phyloP scores from a whole-genome alignment of 352 stramenopile genomes.

The Phytopythium helicoides region DNA sequence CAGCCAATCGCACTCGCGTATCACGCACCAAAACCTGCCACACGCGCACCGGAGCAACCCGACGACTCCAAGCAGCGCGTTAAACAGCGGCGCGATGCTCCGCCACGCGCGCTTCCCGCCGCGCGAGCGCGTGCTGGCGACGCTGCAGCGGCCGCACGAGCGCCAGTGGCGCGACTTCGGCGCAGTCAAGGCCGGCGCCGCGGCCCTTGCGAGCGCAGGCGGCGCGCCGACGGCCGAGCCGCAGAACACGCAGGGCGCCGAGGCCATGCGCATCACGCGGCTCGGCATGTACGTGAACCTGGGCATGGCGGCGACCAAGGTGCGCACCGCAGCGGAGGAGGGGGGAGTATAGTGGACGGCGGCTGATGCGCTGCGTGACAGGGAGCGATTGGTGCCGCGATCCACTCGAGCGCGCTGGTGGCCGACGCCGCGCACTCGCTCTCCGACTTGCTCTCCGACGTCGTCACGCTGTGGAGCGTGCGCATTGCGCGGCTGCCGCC shows the following conservation, averaged over 20 bases:
- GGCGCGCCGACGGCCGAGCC: background rate
- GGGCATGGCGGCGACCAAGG: slow-evolving; percentile 88
- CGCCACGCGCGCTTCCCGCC: background rate
- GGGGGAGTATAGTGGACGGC: no score
- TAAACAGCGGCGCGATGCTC: no score
- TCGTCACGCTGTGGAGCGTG: slow-evolving; percentile 96
- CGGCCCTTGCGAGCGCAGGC: background rate
- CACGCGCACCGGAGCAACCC: no score
- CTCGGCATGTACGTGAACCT: slow-evolving; percentile 94
- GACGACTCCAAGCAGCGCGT: no score
- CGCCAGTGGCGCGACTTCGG: slow-evolving; percentile 14
- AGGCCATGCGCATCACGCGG: slow-evolving; percentile 89
- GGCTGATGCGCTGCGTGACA: slow-evolving; percentile 8
- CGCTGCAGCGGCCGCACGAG: slow-evolving; percentile 4
- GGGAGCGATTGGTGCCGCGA: slow-evolving; percentile 71
- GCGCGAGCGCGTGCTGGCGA: slow-evolving; percentile 14
- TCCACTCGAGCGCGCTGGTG: slow-evolving; percentile 91
- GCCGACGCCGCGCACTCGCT: slow-evolving; percentile 96
- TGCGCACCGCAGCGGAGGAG: no score
- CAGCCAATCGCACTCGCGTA: no score
- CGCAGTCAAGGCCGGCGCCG: slow-evolving; percentile 8
- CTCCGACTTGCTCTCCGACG: slow-evolving; percentile 95
- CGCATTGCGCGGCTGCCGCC: slow-evolving; percentile 90
- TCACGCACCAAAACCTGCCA: no score
- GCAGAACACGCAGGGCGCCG: slow-evolving; percentile 30